Evolutionary conservation across 116 monocot species (phyloP), one percentile per base, ranked within the genome.

Genomic region (Posidonia oceanica): DNA sequence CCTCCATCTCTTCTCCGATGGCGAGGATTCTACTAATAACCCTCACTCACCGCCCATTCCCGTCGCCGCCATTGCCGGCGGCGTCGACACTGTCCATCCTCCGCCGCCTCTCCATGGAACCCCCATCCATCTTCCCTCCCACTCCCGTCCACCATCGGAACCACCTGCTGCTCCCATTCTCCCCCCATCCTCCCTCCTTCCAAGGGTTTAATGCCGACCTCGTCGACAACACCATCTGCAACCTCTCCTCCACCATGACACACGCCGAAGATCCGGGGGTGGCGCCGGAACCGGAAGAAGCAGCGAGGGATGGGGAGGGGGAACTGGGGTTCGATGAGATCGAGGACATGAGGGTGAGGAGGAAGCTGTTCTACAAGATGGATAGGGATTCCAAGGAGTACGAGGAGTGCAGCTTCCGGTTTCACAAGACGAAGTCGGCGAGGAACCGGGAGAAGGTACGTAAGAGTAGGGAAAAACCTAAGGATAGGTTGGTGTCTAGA

Each of bases 291-390:
- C 22, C 12, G 1, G 38, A 8, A 52, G 55, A 42, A 72, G 54
- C 14, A 29, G 17, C 62, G 53, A 51, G 23, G 64, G 54, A 52
- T 3, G 54, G 21, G 36, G 36, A 59, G 53, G 72, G 69, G 4
- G 53, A 20, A 17, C 57, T 58, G 48, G 87, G 83, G 68, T 79
- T 84, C 13, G 84, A 93, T 58, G 84, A 79, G 72, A 84, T 93
- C 51, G 88, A 93, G 20, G 86, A 86, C 18, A 41, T 93, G 61
- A 79, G 86, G 78, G 14, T 86, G 40, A 82, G 70, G 12, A 82
- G 80, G 71, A 81, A 80, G 69, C 68, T 93, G 10, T 84, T 86
- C 71, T 93, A 86, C 75, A 93, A 93, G 70, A 59, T 93, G 70
- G 93, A 93, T 55, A 80, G 65, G 63, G 72, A 71, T 18, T 93